Evolutionary conservation across 176 grass and related monocot genomes (phyloP).

Genomic region (Oryza punctata): DNA sequence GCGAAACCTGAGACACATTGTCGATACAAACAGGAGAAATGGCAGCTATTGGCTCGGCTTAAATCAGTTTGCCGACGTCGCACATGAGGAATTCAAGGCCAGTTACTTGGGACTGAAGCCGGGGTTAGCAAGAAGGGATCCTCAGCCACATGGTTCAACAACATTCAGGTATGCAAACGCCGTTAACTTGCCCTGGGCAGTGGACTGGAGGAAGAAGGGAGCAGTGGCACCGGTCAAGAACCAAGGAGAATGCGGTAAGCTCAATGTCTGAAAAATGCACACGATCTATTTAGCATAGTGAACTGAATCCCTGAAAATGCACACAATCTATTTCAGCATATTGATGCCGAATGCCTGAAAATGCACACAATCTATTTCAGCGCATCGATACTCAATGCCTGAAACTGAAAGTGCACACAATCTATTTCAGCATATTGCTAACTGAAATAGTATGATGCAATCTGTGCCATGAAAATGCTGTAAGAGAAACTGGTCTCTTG

Average conservation of each 20-base stretch:
- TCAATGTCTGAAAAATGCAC: slow-evolving; percentile 10
- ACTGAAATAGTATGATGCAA: background rate
- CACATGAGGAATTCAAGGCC: slow-evolving; percentile 73
- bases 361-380: background rate
- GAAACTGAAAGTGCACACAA: too few species aligned
- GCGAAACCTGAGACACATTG: slow-evolving; percentile 76
- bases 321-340: background rate
- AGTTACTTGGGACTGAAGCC: slow-evolving; percentile 54
- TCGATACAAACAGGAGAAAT: slow-evolving; percentile 58
- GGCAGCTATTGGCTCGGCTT: slow-evolving; percentile 76
- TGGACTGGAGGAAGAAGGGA: slow-evolving; percentile 89
- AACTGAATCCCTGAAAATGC: background rate
- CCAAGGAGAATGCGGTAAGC: slow-evolving; percentile 75
- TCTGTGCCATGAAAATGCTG: background rate
- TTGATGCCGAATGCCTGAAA: background rate
- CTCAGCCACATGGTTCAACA: background rate
- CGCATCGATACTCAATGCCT: background rate
- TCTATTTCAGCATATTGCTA: background rate
- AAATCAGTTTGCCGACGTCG: slow-evolving; percentile 74
- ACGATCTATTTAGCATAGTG: background rate
- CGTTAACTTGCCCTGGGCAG: slow-evolving; percentile 45
- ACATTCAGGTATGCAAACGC: slow-evolving; percentile 48
- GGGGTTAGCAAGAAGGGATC: slow-evolving; percentile 17
- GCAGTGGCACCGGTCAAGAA: slow-evolving; percentile 78
- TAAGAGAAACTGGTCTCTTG: background rate